Percentiles rank a stretch among this genome's conserved stretches.
Conservation (phyloP, 2,329 filamentous ascomycete species). For the Escovopsis sp. region DNA sequence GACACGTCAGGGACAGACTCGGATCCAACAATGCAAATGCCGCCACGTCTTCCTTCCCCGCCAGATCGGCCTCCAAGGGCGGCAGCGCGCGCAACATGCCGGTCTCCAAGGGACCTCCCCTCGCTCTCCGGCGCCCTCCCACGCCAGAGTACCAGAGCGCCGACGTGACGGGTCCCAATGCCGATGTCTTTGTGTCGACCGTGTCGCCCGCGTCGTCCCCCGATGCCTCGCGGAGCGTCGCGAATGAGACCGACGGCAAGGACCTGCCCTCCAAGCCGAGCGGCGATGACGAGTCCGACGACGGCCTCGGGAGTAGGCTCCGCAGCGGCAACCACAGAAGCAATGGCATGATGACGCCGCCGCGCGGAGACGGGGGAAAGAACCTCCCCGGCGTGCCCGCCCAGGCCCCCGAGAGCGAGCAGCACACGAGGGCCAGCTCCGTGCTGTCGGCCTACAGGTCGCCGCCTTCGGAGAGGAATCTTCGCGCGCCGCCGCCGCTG, state of each 20-base stretch:
- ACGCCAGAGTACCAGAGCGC: slow-evolving; percentile 33
- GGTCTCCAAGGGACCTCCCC: slow-evolving; percentile 7
- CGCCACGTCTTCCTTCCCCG: slow-evolving; percentile 11
- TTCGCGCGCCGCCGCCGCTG: no score
- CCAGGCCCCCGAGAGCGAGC: slow-evolving; percentile 8
- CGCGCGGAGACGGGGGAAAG: slow-evolving; percentile 10
- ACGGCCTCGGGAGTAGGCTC: slow-evolving; percentile 3
- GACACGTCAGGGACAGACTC: slow-evolving; percentile 16
- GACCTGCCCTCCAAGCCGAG: slow-evolving; percentile 6
- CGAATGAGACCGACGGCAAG: slow-evolving; percentile 6
- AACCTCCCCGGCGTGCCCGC: slow-evolving; percentile 10
- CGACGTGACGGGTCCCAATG: slow-evolving; percentile 22
- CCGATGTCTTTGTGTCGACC: slow-evolving; percentile 25
- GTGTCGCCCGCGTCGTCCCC: slow-evolving; percentile 30
- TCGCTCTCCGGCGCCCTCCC: slow-evolving; percentile 22
- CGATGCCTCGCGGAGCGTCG: slow-evolving; percentile 16
- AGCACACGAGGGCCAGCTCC: no score
- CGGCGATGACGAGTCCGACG: slow-evolving; percentile 1
- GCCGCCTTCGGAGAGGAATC: slow-evolving; percentile 2
- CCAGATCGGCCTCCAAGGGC: slow-evolving; percentile 4
- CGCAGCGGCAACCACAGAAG: not conserved
- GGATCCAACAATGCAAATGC: slow-evolving; percentile 5
- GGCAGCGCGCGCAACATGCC: slow-evolving; percentile 1
- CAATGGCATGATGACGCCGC: no score
- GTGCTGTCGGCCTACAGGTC: not conserved